Evolutionary conservation across 805 yeast genomes (phyloP), one percentile per base, ranked within the genome.

Genomic region (Pichia membranifaciens): DNA sequence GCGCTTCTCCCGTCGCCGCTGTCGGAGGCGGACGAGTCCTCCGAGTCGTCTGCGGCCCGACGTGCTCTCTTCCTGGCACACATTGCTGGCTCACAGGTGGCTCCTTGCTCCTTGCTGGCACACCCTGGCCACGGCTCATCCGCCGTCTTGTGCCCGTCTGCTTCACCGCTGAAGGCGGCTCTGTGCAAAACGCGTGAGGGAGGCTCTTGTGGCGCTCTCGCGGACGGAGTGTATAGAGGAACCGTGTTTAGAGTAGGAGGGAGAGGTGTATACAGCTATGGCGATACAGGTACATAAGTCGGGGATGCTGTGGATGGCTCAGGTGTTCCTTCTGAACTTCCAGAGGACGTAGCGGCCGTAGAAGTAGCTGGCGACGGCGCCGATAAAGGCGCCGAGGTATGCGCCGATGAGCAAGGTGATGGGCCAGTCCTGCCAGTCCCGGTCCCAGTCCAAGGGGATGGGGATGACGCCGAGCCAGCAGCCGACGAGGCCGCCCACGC

Each of bases 371-470:
- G 55, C 28, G 18, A 58, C 8, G 17, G 58, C 51, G 23, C 95
- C 96, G 2, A 76, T 55, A 25, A 79, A 70, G 2, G 82, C 76
- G n/a, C 96, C 97, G 0, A 71, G 29, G 57, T 87, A 87, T 0
- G 81, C 81, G 2, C 98, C 97, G 8, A 77, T 72, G 13, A 91
- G 70, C 38, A 91, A 73, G 0, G 98, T 91, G 45, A 88, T 78
- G 6, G 99, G 99, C 95, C 96, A 91, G 45, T 73, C 75, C 65
- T 91, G 99, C 99, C 99, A 91, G 22, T 84, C 87, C 57, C 98
- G 75, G 62, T 91, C 99, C 99, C 99, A 91, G 65, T 91, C 99
- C 50, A 93, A 72, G 0, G 98, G 97, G 49, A 93, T 89, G 1
- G 96, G 98, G 33, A 87, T 65, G 3, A 91, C 96, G 15, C 98